These are phyloP conservation scores for Agapanthus africanus DNA, from an alignment of 106 monocot species.

Conservation along the genomic window DNA sequence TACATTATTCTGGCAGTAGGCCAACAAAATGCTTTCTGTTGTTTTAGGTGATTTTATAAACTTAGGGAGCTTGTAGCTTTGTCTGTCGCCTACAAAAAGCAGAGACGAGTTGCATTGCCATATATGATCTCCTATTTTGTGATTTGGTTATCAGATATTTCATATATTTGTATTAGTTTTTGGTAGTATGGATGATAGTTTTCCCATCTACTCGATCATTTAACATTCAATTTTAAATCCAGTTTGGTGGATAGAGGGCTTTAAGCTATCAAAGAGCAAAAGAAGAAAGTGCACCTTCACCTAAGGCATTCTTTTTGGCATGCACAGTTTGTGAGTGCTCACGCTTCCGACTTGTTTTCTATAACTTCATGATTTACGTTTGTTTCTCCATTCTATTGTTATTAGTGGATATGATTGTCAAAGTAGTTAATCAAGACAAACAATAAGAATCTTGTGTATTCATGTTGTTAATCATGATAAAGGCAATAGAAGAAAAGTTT, in stretches of 20 bases:
- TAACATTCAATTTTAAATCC: background rate
- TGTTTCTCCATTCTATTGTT: too few species aligned
- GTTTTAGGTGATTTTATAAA: background rate
- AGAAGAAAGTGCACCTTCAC: too few species aligned
- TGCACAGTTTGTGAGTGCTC: too few species aligned
- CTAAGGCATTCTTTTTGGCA: too few species aligned
- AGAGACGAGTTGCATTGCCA: background rate
- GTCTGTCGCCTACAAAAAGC: background rate
- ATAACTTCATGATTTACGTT: constrained; percentile 1
- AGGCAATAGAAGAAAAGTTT: too few species aligned
- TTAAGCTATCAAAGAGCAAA: too few species aligned
- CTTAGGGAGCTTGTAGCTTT: background rate
- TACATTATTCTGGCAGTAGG: background rate
- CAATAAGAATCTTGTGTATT: too few species aligned
- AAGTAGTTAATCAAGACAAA: too few species aligned
- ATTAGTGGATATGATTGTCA: too few species aligned
- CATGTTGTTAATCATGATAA: too few species aligned
- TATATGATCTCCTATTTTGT: background rate
- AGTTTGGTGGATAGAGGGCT: background rate
- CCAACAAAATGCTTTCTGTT: background rate
- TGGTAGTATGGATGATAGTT: background rate
- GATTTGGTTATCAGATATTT: background rate
- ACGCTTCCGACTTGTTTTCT: too few species aligned
- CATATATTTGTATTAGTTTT: background rate
- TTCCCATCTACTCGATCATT: background rate